Conservation (phyloP, 805 yeast species). For the Candida suzukii region DNA sequence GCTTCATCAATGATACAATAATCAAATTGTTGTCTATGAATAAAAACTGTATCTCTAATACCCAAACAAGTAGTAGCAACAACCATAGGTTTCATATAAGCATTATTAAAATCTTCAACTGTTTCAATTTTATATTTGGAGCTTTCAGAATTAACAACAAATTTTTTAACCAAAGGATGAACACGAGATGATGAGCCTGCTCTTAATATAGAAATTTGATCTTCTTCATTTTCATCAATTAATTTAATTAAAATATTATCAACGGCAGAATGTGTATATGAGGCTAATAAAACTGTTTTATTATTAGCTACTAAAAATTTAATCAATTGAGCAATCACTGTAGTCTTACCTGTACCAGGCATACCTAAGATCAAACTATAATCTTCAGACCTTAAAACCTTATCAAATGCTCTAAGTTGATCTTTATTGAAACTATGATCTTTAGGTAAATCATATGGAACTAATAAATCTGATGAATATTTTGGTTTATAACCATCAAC, state of each 20-base stretch:
- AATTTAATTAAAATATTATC: constrained; percentile 84
- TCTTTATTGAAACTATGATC: constrained; percentile 50
- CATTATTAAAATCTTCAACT: constrained; percentile 37
- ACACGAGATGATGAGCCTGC: constrained; percentile 56
- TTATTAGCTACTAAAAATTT: constrained; percentile 49
- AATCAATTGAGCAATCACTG: constrained; percentile 76
- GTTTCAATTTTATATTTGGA: constrained; percentile 19
- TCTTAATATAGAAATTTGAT: constrained; percentile 48
- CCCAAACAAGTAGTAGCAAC: constrained; percentile 90
- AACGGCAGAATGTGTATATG: constrained; percentile 94
- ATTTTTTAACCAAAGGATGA: constrained; percentile 54
- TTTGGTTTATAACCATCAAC: constrained; percentile 49
- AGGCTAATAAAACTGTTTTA: constrained; percentile 68
- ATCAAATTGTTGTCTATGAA: constrained; percentile 55
- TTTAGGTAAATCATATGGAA: constrained; percentile 11
- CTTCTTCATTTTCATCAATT: constrained; percentile 26
- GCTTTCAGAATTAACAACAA: constrained; percentile 36
- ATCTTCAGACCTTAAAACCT: constrained; percentile 59
- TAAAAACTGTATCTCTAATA: constrained; percentile 55
- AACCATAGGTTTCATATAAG: constrained; percentile 52
- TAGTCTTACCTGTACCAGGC: constrained; percentile 98
- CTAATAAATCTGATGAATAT: constrained; percentile 20
- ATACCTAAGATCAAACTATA: constrained; percentile 83
- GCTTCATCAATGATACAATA: constrained; percentile 96
- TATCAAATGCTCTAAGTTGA: constrained; percentile 63